A percentile compares a stretch with the other conserved stretches of the same genome.
These are phyloP conservation scores for Endogone sp. DNA, from an alignment of 192 early-diverging fungal genomes.

Conservation along the genomic window DNA sequence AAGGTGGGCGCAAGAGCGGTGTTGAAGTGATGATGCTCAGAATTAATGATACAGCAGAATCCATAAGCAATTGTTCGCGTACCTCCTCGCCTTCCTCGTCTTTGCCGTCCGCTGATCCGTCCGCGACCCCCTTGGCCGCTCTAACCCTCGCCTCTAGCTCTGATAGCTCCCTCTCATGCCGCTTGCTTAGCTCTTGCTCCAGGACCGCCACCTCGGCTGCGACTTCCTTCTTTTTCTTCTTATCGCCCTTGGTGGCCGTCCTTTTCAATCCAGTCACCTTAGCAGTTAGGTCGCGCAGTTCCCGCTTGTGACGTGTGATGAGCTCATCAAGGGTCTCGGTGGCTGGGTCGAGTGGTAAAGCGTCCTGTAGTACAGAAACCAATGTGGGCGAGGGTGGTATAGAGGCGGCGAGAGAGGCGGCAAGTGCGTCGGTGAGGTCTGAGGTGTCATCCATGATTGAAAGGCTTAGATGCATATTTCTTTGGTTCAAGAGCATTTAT, in stretches of 20 bases:
- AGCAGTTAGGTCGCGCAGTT: conserved; percentile 68
- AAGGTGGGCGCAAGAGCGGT: no score
- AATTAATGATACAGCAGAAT: no score
- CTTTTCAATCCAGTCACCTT: conserved; percentile 74
- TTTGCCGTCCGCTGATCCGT: neutral
- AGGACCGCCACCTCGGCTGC: conserved; percentile 58
- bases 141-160: conserved; percentile 17
- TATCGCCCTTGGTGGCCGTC: conserved; percentile 72
- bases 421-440: no score
- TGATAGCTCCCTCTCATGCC: conserved; percentile 61
- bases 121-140: conserved; percentile 2
- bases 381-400: no score
- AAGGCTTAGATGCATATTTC: no score
- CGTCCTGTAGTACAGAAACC: no score
- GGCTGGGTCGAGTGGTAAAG: neutral
- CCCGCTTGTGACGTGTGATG: conserved; percentile 67
- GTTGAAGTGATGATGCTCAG: no score
- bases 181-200: conserved; percentile 54
- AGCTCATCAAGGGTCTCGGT: conserved; percentile 63
- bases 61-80: no score
- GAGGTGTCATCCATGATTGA: no score
- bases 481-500: no score
- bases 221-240: conserved; percentile 86
- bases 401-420: no score
- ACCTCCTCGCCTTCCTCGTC: conserved; percentile 8